Conservation (phyloP, 1,284 basidiomycete genomes). For the Moniliella sp. region DNA sequence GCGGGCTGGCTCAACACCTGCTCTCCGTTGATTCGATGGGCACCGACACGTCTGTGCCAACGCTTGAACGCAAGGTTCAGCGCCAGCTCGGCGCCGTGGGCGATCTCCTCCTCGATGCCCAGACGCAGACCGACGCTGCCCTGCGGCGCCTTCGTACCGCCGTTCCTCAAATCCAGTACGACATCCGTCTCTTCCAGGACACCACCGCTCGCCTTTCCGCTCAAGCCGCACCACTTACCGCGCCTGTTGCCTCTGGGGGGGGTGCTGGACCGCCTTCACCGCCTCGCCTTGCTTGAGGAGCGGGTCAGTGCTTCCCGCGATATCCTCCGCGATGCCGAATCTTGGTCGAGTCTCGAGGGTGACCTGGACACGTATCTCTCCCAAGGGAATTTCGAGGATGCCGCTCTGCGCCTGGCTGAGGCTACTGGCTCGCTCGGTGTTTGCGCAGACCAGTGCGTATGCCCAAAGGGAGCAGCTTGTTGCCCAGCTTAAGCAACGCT, state of each 20-base stretch:
- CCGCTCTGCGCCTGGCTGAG: slow-evolving; percentile 64
- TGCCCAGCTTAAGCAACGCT: no score
- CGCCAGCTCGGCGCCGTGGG: no score
- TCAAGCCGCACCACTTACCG: neutral
- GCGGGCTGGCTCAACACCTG: no score
- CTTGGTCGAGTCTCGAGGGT: slow-evolving; percentile 73
- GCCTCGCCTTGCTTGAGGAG: slow-evolving; percentile 57
- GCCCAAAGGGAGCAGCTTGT: no score
- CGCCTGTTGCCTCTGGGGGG: no score
- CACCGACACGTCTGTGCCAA: no score
- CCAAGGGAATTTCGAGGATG: slow-evolving; percentile 52
- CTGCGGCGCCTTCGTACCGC: neutral
- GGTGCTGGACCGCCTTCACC: slow-evolving; percentile 53
- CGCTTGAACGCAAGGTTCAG: no score
- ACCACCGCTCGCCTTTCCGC: neutral
- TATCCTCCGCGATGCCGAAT: slow-evolving; percentile 69
- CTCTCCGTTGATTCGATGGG: no score
- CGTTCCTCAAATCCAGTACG: neutral
- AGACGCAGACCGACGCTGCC: neutral
- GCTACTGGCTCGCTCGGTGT: slow-evolving; percentile 65
- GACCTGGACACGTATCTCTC: slow-evolving; percentile 61
- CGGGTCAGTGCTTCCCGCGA: slow-evolving; percentile 66
- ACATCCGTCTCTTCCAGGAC: neutral
- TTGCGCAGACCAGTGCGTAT: no score
- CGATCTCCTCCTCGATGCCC: no score